Conservation (phyloP, 2,329 filamentous ascomycete genomes). For the Aureobasidium sp. region DNA sequence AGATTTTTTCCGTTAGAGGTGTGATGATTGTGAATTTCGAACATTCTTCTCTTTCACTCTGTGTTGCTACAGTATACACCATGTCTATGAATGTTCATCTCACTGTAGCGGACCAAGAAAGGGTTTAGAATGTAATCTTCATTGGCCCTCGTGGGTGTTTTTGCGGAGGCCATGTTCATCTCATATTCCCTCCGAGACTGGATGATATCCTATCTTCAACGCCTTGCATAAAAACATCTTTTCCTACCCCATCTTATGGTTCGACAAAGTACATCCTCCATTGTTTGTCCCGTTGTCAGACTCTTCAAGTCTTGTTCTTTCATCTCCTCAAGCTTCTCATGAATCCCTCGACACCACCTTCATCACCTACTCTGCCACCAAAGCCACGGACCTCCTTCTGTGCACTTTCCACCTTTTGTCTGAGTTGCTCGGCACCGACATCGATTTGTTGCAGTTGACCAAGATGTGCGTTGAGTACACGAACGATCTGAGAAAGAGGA, state of each 20-base stretch:
- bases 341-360: slow-evolving; percentile 76
- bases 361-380: slow-evolving; percentile 41
- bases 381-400: slow-evolving; percentile 64
- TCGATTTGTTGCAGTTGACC: slow-evolving; percentile 91
- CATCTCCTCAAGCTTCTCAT: slow-evolving; percentile 57
- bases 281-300: background rate
- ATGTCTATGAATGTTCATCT: too few relatives aligned
- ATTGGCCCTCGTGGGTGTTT: too few relatives aligned
- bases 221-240: background rate
- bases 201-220: background rate
- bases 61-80: too few relatives aligned
- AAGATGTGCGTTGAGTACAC: slow-evolving; percentile 88
- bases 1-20: too few relatives aligned
- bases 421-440: slow-evolving; percentile 68
- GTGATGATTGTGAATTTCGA: too few relatives aligned
- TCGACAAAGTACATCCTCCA: background rate
- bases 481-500: slow-evolving; percentile 87
- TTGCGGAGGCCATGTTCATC: background rate
- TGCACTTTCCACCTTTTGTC: slow-evolving; percentile 71
- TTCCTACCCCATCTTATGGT: background rate
- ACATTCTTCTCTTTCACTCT: too few relatives aligned
- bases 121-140: too few relatives aligned
- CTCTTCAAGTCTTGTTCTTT: background rate
- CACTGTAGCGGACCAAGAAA: too few relatives aligned
- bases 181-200: background rate